A percentile compares a stretch with the other conserved stretches of the same genome.
Evolutionary conservation across 768 basidiomycete species (phyloP).

Genomic region (Boletus rex-veris): DNA sequence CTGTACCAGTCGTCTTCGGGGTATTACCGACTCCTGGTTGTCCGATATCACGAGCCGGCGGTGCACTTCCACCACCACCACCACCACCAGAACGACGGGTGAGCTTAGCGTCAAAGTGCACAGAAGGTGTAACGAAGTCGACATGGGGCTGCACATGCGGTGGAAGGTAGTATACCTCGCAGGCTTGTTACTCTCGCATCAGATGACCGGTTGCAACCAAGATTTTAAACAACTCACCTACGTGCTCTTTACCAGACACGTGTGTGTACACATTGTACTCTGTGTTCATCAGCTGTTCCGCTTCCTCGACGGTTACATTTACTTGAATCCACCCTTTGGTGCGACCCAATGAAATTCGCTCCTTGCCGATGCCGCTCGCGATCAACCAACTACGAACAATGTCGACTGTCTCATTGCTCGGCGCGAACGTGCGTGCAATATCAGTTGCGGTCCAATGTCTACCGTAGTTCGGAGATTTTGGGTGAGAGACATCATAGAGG

Average conservation of each 20-base stretch:
- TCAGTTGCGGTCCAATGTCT: conserved; percentile 30
- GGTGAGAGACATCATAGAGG: conserved; percentile 29
- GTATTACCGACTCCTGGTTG: conserved; percentile 7
- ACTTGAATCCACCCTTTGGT: conserved; percentile 28
- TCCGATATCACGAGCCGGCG: conserved; percentile 15
- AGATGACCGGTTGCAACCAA: neutral
- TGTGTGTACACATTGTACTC: conserved; percentile 33
- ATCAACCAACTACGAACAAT: conserved; percentile 26
- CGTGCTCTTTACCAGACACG: conserved; percentile 23
- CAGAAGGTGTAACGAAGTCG: conserved; percentile 35
- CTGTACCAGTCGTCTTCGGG: conserved; percentile 17
- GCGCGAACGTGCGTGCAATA: conserved; percentile 22
- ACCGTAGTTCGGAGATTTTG: conserved; percentile 35
- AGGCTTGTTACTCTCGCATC: conserved; percentile 17
- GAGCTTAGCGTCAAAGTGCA: conserved; percentile 31
- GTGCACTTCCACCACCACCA: neutral
- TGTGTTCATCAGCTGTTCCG: conserved; percentile 31
- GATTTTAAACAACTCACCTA: conserved; percentile 16
- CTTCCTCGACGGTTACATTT: conserved; percentile 29
- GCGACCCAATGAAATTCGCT: conserved; percentile 14
- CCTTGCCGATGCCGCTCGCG: conserved; percentile 20
- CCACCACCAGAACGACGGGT: conserved; percentile 14
- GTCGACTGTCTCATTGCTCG: conserved; percentile 20
- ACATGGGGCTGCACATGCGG: conserved; percentile 30
- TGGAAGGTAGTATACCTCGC: conserved; percentile 33